Base-by-base conservation (phyloP, 257 asterid species). In the Nicotiana knightiana region DNA sequence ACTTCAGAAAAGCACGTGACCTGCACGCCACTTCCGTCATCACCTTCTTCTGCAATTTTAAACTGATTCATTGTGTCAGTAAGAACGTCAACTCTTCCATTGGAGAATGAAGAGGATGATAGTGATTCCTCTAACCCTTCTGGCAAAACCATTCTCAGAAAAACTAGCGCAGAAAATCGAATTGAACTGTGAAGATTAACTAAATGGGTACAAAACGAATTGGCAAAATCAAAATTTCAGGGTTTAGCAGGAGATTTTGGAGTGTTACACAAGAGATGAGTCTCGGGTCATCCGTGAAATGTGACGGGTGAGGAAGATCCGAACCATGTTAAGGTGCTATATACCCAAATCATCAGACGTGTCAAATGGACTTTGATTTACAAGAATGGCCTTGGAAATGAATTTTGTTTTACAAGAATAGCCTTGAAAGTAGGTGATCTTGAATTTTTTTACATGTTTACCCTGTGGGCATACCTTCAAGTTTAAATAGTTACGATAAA, bases 1-100 rank as follows among this genome's bases (percentile, higher is more conserved):
- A 88, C 71, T 65, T 96, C 90, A 26, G 99, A 91, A 82, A 93
- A 94, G 86, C 90, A 89, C 21, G 94, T 90, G 90, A 96, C 79
- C 79, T 96, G 89, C 63, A 91, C 81, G 51, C 86, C 86, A 77
- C 83, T 83, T 35, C 39, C 90, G 33, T 73, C 82, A 12, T 71
- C 64, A 48, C 21, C 80, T 4, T 61, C 82, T 39, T 87, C 84
- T 48, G 71, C 68, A 33, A 82, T 70, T 76, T 77, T 82, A 81
- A 85, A 81, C 54, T 82, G 85, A 46, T 82, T 85, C 82, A 73
- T 75, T 30, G 46, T 82, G 39, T 66, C 54, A 33, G 61, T 51
- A 35, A 66, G 30, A 43, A 70, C 77, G 1, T 12, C 83, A 4
- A 30, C 28, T 37, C 53, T 37, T 79, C 82, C 35, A 24, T 35